Evolutionary conservation across 2,329 filamentous ascomycete species (phyloP), one percentile per base, ranked within the genome.

Genomic region (Cercospora berteroae): DNA sequence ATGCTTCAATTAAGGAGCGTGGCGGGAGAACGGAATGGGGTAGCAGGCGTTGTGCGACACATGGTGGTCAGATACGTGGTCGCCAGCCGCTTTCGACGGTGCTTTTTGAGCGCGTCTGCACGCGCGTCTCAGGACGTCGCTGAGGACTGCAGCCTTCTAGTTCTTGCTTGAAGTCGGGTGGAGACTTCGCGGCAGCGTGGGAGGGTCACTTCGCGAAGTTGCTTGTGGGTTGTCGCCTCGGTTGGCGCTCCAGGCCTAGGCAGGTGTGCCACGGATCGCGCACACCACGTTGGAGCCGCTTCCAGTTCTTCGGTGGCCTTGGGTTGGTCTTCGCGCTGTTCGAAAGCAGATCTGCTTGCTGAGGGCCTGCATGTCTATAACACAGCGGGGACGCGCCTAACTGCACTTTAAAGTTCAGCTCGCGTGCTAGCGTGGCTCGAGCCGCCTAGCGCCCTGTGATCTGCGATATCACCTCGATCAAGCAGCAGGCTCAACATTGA

Each of bases 1-100:
- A 65, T 65, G 36, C 36, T 55, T 63, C 61, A 56, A 20, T 55
- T 5, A 8, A 23, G 13, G 29, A 33, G 60, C 60, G 60, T 50
- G 50, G n/a, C 39, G 48, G 39, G 23, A n/a, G 31, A 18, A 27
- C 23, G 50, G 12, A 63, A 5, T 57, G 48, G 52, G 48, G 25
- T 10, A 48, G 31, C 29, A 55, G 44, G 33, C 61, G 29, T 63
- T 39, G 61, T 23, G 48, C 50, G 18, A 48, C 50, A n/a, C 61
- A 63, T 63, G n/a, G 10, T 63, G 61, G 25, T 57, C 44, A 50
- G 7, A 12, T 4, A 50, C 44, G 20, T 39, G 44, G 20, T 23
- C 20, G 44, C 44, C 44, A 23, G 18, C 44, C 18, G 44, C 36
- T 39, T 39, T n/a, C 36, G 13, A 23, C 44, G 44, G 36, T 39